Conservation (phyloP, 352 stramenopile genomes). For the Phytopythium chamaehyphon region DNA sequence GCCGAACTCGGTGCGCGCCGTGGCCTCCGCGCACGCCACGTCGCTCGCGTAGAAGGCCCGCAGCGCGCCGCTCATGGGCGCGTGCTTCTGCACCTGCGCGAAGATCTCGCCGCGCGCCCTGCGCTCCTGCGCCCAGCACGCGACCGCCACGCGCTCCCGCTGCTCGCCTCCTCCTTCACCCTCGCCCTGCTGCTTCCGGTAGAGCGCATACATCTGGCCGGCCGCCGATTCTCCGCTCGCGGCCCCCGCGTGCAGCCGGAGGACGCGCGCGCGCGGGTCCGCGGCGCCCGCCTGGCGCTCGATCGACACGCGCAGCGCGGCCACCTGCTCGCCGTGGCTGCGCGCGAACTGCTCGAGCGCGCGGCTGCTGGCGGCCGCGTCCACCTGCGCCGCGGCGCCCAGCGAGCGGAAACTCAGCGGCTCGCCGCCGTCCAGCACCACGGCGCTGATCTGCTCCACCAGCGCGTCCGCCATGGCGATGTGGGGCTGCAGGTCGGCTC, state of each 20-base stretch:
- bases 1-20: conserved; percentile 46
- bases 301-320: conserved; percentile 35
- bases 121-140: conserved; percentile 59
- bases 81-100: conserved; percentile 26
- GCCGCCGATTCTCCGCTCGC: conserved; percentile 17
- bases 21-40: conserved; percentile 47
- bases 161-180: too few relatives aligned
- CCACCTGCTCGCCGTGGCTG: conserved; percentile 28
- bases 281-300: conserved; percentile 25
- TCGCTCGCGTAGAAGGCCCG: conserved; percentile 48
- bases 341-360: conserved; percentile 37
- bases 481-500: too few relatives aligned
- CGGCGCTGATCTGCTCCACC: conserved; percentile 45
- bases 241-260: conserved; percentile 20
- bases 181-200: conserved; percentile 15
- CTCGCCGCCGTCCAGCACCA: conserved; percentile 52
- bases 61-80: conserved; percentile 32
- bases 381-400: conserved; percentile 24
- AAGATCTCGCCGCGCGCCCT: conserved; percentile 57
- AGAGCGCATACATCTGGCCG: conserved; percentile 56
- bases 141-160: conserved; percentile 22
- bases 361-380: conserved; percentile 16
- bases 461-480: conserved; percentile 4
- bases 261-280: conserved; percentile 46
- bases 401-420: conserved; percentile 58